These are phyloP conservation scores for Colletotrichum viniferum DNA, from an alignment of 2,329 filamentous ascomycete genomes.

Conservation along the genomic window DNA sequence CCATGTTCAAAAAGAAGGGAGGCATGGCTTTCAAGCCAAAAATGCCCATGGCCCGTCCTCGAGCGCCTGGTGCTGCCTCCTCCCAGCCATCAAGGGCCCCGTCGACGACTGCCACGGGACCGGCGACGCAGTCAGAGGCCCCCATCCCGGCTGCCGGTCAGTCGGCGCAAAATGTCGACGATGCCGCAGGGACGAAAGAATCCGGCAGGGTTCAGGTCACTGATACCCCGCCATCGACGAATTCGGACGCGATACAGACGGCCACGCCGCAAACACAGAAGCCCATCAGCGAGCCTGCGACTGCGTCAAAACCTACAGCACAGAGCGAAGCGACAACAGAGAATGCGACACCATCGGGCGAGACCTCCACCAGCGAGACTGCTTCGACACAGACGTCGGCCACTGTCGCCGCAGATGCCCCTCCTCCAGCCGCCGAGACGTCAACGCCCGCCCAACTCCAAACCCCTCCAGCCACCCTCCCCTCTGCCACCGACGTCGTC, in stretches of 20 bases:
- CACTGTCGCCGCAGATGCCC: neutral
- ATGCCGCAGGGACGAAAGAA: neutral
- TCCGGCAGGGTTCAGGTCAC: neutral
- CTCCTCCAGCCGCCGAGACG: neutral
- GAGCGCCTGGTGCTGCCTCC: slow-evolving; percentile 44
- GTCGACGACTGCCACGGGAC: neutral
- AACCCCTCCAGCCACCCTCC: slow-evolving; percentile 9
- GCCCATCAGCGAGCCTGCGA: neutral
- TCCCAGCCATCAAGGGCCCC: slow-evolving; percentile 35
- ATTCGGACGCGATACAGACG: neutral
- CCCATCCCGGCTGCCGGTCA: neutral
- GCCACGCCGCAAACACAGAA: neutral
- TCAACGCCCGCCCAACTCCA: slow-evolving; percentile 1
- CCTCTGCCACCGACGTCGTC: neutral
- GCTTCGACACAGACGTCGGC: neutral
- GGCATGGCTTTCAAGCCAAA: slow-evolving; percentile 73
- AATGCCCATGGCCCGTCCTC: slow-evolving; percentile 60
- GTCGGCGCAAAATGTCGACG: neutral
- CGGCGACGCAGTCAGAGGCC: neutral
- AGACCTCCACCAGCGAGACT: neutral
- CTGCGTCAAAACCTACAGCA: neutral
- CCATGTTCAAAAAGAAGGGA: slow-evolving; percentile 71
- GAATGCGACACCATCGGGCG: neutral
- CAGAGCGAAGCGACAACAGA: neutral
- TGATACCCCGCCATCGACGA: slow-evolving; percentile 15